These are phyloP conservation scores for Stenocarpella maydis DNA, from an alignment of 2,329 filamentous ascomycete genomes.

Conservation along the genomic window DNA sequence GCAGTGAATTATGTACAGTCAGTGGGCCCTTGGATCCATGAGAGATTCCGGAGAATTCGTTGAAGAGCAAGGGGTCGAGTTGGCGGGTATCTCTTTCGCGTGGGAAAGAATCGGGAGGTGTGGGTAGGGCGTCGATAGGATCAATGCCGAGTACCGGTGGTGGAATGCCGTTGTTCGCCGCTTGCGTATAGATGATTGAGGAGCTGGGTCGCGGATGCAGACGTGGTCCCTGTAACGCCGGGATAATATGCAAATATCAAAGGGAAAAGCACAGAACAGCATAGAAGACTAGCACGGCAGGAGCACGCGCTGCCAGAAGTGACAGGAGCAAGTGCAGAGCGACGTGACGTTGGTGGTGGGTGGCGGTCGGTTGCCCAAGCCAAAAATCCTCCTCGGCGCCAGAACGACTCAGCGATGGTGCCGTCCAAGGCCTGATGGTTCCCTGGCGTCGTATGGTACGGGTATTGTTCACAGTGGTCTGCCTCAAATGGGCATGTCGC, in stretches of 20 bases:
- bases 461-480: too few relatives aligned
- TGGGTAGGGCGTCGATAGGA: background rate
- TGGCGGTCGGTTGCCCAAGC: background rate
- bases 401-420: background rate
- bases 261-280: background rate
- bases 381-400: conserved; percentile 3
- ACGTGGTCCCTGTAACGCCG: conserved; percentile 17
- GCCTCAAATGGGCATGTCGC: background rate
- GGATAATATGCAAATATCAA: conserved; percentile 28
- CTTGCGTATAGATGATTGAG: conserved; percentile 11
- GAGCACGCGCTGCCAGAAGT: conserved; percentile 14
- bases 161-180: background rate
- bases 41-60: conserved; percentile 26
- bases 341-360: background rate
- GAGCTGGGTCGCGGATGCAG: conserved; percentile 24
- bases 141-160: conserved; percentile 6
- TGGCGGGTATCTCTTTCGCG: background rate
- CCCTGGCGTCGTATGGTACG: background rate
- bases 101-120: background rate
- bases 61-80: background rate
- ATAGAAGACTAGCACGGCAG: background rate
- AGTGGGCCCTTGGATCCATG: conserved; percentile 46
- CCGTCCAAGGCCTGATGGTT: background rate
- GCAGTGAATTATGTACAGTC: conserved; percentile 38
- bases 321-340: conserved; percentile 10